A percentile compares a stretch with the other conserved stretches of the same genome.
Conservation (phyloP, 176 grass and related monocot species). For the Oryza officinalis region DNA sequence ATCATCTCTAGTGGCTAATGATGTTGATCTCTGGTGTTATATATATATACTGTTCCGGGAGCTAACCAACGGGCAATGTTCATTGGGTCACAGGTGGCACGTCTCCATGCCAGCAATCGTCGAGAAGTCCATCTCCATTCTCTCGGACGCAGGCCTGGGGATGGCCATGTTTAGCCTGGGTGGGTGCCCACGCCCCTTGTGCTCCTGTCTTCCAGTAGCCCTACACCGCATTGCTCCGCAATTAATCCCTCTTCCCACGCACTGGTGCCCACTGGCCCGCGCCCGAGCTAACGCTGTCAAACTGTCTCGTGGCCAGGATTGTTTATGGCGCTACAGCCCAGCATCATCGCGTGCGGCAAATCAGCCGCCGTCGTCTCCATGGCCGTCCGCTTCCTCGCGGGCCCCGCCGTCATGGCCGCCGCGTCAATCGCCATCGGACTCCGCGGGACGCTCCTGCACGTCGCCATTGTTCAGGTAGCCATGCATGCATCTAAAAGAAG, state of each 20-base stretch:
- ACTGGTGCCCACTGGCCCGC: conserved; percentile 15
- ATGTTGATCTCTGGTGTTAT: background rate
- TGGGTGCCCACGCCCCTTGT: conserved; percentile 54
- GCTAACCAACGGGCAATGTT: background rate
- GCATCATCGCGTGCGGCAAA: conserved; percentile 76
- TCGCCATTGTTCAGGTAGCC: conserved; percentile 84
- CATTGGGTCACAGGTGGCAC: conserved; percentile 67
- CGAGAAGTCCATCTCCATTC: conserved; percentile 89
- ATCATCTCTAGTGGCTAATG: background rate
- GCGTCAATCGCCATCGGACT: conserved; percentile 72
- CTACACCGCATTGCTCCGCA: conserved; percentile 39
- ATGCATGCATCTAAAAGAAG: background rate
- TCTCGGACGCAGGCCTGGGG: conserved; percentile 93
- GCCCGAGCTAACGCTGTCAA: conserved; percentile 8
- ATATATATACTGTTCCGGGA: background rate
- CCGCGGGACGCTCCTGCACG: conserved; percentile 52
- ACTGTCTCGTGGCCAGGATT: conserved; percentile 54
- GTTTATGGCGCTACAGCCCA: conserved; percentile 95
- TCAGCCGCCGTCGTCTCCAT: conserved; percentile 57
- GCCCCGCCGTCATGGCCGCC: conserved; percentile 75
- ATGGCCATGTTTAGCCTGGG: conserved; percentile 99
- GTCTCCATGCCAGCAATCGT: conserved; percentile 78
- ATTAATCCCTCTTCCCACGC: conserved; percentile 10
- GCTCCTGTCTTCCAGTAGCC: conserved; percentile 41
- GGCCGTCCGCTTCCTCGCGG: conserved; percentile 74